Evolutionary conservation across 2,329 filamentous ascomycete genomes (phyloP).

Genomic region (Alternaria rosae): DNA sequence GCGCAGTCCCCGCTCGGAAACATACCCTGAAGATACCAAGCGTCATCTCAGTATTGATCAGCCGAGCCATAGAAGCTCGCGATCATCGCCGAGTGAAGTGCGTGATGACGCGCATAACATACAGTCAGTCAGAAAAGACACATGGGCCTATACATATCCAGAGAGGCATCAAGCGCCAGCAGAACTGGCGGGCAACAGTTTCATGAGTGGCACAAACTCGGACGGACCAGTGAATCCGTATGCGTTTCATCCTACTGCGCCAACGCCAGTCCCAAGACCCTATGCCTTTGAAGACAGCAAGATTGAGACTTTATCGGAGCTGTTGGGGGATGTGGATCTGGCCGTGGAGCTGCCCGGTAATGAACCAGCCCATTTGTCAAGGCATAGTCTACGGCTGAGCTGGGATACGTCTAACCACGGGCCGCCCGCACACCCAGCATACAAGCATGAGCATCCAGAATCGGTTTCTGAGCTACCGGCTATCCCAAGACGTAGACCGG

Average conservation of each 20-base stretch:
- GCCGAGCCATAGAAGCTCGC: not conserved
- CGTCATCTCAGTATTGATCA: not conserved
- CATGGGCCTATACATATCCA: not conserved
- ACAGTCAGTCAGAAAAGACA: not conserved
- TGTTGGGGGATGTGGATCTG: slow-evolving; percentile 18
- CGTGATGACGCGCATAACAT: not conserved
- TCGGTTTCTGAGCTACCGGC: slow-evolving; percentile 4
- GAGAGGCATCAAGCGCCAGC: not conserved
- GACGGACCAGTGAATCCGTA: slow-evolving; percentile 29
- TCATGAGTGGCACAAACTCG: slow-evolving; percentile 28
- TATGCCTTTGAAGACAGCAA: not conserved
- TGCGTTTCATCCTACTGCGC: slow-evolving; percentile 8
- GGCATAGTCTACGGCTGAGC: not conserved
- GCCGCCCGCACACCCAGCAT: not conserved
- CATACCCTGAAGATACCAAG: not conserved
- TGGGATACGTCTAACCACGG: not conserved
- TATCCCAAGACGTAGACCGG: slow-evolving; percentile 10
- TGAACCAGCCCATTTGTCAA: slow-evolving; percentile 10
- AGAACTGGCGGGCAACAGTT: slow-evolving; percentile 19
- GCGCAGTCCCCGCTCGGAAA: not conserved
- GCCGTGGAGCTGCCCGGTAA: slow-evolving; percentile 13
- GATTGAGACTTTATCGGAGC: slow-evolving; percentile 7
- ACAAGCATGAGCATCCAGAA: not conserved
- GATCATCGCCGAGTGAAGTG: not conserved
- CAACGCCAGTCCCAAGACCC: not conserved